Percentiles rank a stretch among this genome's conserved stretches.
phyloP scores from a whole-genome alignment of 495 filamentous ascomycete genomes.

The Clavariopsis aquatica region DNA sequence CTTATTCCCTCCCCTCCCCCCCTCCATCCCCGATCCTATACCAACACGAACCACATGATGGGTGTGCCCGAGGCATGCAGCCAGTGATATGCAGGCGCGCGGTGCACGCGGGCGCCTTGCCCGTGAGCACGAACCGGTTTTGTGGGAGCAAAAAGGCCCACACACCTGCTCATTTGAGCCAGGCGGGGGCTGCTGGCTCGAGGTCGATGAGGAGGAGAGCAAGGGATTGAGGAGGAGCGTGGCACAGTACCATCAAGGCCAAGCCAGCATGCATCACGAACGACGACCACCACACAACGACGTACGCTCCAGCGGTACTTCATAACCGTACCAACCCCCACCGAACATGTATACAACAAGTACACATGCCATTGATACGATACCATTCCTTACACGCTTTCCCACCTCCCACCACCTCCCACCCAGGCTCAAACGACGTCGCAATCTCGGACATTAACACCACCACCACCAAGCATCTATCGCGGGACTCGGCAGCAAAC shows the following conservation, averaged over 20 bases:
- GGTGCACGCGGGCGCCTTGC: constrained; percentile 7
- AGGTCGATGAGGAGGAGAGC: no score
- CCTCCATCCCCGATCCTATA: not conserved
- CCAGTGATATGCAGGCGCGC: constrained; percentile 10
- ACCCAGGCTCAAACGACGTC: no score
- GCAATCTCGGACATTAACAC: not conserved
- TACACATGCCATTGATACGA: no score
- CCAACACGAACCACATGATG: constrained; percentile 11
- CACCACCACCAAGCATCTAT: constrained; percentile 2
- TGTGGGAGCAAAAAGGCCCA: not conserved
- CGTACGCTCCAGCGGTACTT: no score
- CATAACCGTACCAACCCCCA: no score
- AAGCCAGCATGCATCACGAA: no score
- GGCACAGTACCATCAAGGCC: not conserved
- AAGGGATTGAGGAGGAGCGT: not conserved
- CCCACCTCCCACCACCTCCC: not conserved
- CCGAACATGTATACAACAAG: no score
- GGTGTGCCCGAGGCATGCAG: not conserved
- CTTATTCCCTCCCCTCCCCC: not conserved
- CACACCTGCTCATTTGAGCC: constrained; percentile 11
- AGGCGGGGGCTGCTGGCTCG: not conserved
- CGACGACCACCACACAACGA: no score
- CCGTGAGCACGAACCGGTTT: not conserved
- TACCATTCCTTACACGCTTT: no score
- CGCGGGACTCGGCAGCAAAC: constrained; percentile 1